These are phyloP conservation scores for Fonsecaea pedrosoi DNA, from an alignment of 2,329 filamentous ascomycete species.

Conservation along the genomic window DNA sequence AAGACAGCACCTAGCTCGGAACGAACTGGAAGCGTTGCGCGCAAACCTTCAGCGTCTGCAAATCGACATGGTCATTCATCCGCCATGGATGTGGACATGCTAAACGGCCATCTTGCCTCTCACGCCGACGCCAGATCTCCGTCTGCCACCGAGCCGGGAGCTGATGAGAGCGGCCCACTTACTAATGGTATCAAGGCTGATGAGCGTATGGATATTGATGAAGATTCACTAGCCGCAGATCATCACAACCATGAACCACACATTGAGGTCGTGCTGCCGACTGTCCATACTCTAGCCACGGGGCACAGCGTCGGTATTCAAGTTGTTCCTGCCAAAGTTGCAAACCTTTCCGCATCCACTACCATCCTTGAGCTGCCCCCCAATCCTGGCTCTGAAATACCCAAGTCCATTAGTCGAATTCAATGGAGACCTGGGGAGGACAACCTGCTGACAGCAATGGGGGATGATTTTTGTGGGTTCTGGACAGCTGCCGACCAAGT, in stretches of 20 bases:
- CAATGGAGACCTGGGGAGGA: slow-evolving; percentile 55
- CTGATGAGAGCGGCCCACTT: slow-evolving; percentile 48
- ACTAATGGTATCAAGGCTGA: slow-evolving; percentile 39
- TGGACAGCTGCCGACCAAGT: slow-evolving; percentile 47
- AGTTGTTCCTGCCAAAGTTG: slow-evolving; percentile 55
- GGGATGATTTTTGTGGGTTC: slow-evolving; percentile 54
- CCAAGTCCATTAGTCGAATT: slow-evolving; percentile 49
- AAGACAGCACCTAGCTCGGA: slow-evolving; percentile 39
- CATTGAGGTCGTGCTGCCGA: slow-evolving; percentile 38
- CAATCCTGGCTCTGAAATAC: slow-evolving; percentile 41
- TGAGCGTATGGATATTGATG: slow-evolving; percentile 49
- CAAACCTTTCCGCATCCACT: slow-evolving; percentile 54
- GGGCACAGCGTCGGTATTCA: slow-evolving; percentile 57
- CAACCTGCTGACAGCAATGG: slow-evolving; percentile 50
- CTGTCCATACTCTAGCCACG: slow-evolving; percentile 50
- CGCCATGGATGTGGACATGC: slow-evolving; percentile 35
- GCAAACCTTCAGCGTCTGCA: slow-evolving; percentile 39
- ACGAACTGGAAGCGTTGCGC: slow-evolving; percentile 44
- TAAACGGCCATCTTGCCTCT: slow-evolving; percentile 38
- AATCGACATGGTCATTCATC: slow-evolving; percentile 44
- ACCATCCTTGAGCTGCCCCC: slow-evolving; percentile 46
- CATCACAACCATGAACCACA: slow-evolving; percentile 39
- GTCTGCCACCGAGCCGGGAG: slow-evolving; percentile 43
- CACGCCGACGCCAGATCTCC: slow-evolving; percentile 36
- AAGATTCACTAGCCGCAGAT: slow-evolving; percentile 46